These are phyloP conservation scores for Chaetomium olivaceum DNA, from an alignment of 2,329 filamentous ascomycete species.

Conservation along the genomic window DNA sequence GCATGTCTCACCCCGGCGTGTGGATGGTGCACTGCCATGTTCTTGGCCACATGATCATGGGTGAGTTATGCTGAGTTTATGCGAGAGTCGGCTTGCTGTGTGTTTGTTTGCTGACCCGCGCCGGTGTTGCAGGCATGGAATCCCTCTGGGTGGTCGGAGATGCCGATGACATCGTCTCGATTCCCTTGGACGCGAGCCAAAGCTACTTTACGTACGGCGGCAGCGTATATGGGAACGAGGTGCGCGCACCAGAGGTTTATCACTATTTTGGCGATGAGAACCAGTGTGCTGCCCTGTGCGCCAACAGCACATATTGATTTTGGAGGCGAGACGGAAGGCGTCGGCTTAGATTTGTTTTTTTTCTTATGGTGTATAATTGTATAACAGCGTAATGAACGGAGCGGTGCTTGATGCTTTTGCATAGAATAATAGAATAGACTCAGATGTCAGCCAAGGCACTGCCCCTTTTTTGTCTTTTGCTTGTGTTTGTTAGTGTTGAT, in stretches of 20 bases:
- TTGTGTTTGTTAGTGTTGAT: not conserved
- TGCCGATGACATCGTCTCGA: slow-evolving; percentile 40
- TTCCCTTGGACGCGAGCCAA: slow-evolving; percentile 40
- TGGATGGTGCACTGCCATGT: slow-evolving; percentile 66
- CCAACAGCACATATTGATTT: not conserved
- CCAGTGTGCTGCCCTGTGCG: slow-evolving; percentile 19
- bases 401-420: not conserved
- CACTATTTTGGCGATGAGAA: slow-evolving; percentile 39
- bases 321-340: not conserved
- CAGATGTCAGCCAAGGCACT: not conserved
- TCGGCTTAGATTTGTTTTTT: not conserved
- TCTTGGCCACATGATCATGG: slow-evolving; percentile 60
- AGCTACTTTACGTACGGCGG: slow-evolving; percentile 50
- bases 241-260: slow-evolving; percentile 22
- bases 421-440: not conserved
- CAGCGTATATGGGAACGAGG: slow-evolving; percentile 47
- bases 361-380: not conserved
- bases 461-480: not conserved
- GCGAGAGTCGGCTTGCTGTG: slow-evolving; percentile 18
- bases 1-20: slow-evolving; percentile 52
- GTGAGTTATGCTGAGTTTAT: slow-evolving; percentile 36
- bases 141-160: slow-evolving; percentile 46
- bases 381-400: not conserved
- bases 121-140: slow-evolving; percentile 41
- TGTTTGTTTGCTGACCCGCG: slow-evolving; percentile 33